Conservation (phyloP, 495 filamentous ascomycete genomes). For the Penicillium argentinense region DNA sequence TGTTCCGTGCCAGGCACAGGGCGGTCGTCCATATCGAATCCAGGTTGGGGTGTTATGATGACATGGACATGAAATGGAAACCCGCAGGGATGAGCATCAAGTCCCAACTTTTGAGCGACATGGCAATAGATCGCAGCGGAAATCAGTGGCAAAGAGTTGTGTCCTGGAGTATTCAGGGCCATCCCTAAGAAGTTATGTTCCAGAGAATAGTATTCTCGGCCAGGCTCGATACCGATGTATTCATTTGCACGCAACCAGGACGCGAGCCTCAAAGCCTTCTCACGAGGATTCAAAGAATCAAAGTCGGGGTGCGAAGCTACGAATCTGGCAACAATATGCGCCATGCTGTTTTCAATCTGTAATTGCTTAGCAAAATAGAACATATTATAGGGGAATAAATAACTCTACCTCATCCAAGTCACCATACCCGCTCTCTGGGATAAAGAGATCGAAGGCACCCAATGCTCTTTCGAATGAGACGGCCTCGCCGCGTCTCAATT, state of each 20-base stretch:
- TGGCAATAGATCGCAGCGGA: conserved; percentile 73
- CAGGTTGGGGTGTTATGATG: conserved; percentile 59
- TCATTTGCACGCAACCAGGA: conserved; percentile 63
- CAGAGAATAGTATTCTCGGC: conserved; percentile 70
- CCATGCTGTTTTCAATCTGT: conserved; percentile 61
- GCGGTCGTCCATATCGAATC: conserved; percentile 65
- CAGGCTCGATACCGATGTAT: conserved; percentile 64
- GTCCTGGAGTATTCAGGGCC: conserved; percentile 55
- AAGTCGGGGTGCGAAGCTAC: conserved; percentile 48
- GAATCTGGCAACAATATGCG: conserved; percentile 59
- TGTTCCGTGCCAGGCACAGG: conserved; percentile 39
- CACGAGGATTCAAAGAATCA: conserved; percentile 52
- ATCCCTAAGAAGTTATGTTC: conserved; percentile 84
- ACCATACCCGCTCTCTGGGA: conserved; percentile 65
- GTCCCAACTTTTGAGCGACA: conserved; percentile 61
- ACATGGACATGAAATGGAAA: conserved; percentile 81
- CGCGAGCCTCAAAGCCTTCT: conserved; percentile 66
- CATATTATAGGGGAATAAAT: neutral
- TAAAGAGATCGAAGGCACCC: conserved; percentile 84
- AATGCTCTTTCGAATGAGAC: conserved; percentile 72
- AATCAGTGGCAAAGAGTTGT: conserved; percentile 76
- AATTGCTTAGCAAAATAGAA: conserved; percentile 10
- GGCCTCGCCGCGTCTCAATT: conserved; percentile 48
- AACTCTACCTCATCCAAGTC: conserved; percentile 69
- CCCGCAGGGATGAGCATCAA: conserved; percentile 70